A percentile compares a stretch with the other conserved stretches of the same genome.
Conservation (phyloP, 495 filamentous ascomycete genomes). For the Bacidia gigantensis region DNA sequence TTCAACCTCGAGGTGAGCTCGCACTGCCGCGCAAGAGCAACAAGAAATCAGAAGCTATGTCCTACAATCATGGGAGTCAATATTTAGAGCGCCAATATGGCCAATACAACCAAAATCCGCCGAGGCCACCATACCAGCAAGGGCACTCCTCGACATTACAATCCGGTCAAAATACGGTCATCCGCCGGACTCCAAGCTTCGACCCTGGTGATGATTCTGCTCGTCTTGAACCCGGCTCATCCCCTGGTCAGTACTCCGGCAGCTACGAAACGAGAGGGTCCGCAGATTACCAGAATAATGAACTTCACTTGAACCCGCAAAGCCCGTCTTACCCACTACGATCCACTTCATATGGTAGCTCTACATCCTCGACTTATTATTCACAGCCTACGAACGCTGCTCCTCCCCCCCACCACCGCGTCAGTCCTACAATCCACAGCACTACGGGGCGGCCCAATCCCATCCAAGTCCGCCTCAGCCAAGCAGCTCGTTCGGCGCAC, state of each 20-base stretch:
- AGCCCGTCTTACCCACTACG: conserved; percentile 13
- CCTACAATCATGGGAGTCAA: conserved; percentile 14
- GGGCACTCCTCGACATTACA: conserved; percentile 15
- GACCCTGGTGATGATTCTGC: conserved; percentile 63
- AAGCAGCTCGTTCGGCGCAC: conserved; percentile 20
- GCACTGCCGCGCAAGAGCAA: neutral
- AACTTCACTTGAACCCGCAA: conserved; percentile 18
- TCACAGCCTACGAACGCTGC: conserved; percentile 29
- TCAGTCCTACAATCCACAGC: conserved; percentile 67
- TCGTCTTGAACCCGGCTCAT: neutral
- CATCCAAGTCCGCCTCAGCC: conserved; percentile 32
- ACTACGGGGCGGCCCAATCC: conserved; percentile 44
- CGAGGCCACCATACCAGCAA: conserved; percentile 5
- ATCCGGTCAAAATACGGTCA: conserved; percentile 22
- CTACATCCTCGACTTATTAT: conserved; percentile 15
- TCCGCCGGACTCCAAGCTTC: conserved; percentile 56
- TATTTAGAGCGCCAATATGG: conserved; percentile 7
- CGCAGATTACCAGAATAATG: conserved; percentile 12
- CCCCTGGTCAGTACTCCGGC: conserved; percentile 7
- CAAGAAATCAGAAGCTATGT: conserved; percentile 7
- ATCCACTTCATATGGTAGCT: conserved; percentile 20
- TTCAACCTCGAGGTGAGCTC: neutral
- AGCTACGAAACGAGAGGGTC: conserved; percentile 9
- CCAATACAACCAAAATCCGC: conserved; percentile 3
- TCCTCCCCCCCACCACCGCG: conserved; percentile 39